Base-by-base conservation (phyloP, 2,329 filamentous ascomycete genomes). In the Monilinia laxa region DNA sequence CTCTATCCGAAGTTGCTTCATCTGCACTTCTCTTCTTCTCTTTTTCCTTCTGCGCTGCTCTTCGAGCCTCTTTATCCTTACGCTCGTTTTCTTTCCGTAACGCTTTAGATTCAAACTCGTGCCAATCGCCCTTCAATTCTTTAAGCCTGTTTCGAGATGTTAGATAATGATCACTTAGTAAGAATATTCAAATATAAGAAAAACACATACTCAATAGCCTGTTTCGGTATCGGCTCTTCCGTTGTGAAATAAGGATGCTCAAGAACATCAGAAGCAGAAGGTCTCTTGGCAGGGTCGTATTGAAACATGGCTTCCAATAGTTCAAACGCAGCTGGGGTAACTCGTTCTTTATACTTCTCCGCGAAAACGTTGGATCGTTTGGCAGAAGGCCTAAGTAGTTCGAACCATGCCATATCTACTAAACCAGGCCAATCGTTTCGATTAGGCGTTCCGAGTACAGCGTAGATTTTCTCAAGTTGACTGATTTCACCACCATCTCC, bases 91-190 rank as follows among this genome's bases (percentile, higher is more conserved):
- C 93, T 72, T 95, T 95, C 42, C 95, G 85, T 35, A 97, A 83
- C 20, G 93, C 93, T 80, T 99, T 99, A 66, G 92, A 96, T 80
- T 99, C 95, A 74, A 98, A 97, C 77, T 99, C 95, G 76, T 99
- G 95, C 95, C 95, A 99, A 74, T 99, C 95, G 28, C 95, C 95
- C 73, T 95, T 87, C 40, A 99, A 84, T 59, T 88, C 82, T 68
- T 89, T 87, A 60, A 99, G 84, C 74, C 90, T 67, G 49, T 45
- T 64, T 60, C 56, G 25, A 14, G 35, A 40, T 63, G 75, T 81
- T 74, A 68, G 49, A 20, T 51, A 62, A n/a, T 59, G 7, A 47
- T 54, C 9, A 47, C 14, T 35, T 64, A 20, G 23, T 54, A 58
- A 49, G 58, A 52, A 20, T 25, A 18, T 28, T 18, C 12, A 23